Percentiles rank a stretch among this genome's conserved stretches.
Evolutionary conservation across 176 grass and related monocot species (phyloP).

Genomic region (Pharus latifolius): DNA sequence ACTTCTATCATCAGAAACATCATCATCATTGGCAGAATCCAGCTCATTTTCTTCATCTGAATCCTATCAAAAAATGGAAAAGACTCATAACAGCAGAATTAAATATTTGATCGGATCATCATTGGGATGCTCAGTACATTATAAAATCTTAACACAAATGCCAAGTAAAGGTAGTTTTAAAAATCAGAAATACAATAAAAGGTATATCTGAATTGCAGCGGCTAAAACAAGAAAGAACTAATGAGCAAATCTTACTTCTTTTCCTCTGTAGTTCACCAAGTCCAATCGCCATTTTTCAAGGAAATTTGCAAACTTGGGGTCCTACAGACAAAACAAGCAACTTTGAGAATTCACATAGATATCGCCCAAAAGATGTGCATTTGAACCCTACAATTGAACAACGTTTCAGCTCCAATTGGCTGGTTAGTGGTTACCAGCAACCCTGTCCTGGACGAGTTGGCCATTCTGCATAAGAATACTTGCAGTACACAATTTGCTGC

Average conservation of each 20-base stretch:
- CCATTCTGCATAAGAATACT: background rate
- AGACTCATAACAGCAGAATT: background rate
- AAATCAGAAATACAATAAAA: background rate
- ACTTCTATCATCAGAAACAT: constrained; percentile 25
- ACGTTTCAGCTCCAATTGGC: too few species aligned
- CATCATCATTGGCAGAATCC: constrained; percentile 16
- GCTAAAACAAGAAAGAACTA: background rate
- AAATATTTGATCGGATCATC: background rate
- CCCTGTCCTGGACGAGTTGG: background rate
- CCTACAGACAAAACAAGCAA: constrained; percentile 43
- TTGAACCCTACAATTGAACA: background rate
- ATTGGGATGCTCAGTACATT: background rate
- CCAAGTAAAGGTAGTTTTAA: background rate
- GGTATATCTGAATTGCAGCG: background rate
- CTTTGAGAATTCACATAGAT: background rate
- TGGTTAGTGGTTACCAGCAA: too few species aligned
- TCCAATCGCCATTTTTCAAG: constrained; percentile 42
- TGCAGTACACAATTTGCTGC: background rate
- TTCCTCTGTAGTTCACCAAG: constrained; percentile 29
- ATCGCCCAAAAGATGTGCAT: background rate
- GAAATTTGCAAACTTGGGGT: constrained; percentile 65
- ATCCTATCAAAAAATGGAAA: constrained; percentile 32
- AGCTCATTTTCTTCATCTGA: constrained; percentile 56
- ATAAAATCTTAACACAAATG: background rate
- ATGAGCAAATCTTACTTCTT: constrained; percentile 40